Base-by-base conservation (phyloP, 495 filamentous ascomycete species). In the Podospora appendiculata region DNA sequence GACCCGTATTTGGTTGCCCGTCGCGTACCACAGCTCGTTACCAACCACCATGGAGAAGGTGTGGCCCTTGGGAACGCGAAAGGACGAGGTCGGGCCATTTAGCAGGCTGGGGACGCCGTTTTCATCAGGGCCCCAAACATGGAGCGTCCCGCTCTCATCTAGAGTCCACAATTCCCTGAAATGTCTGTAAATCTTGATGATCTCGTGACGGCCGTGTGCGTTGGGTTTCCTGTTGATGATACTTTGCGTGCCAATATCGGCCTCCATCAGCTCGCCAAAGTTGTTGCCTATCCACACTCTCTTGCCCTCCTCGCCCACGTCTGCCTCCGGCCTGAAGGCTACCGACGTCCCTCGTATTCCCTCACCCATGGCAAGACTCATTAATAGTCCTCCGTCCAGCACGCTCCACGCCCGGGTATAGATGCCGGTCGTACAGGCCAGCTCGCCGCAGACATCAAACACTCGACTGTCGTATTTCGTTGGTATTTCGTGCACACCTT, bases 151-250 rank as follows among this genome's bases (percentile, higher is more conserved):
- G 56, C 87, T 83, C 52, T 95, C 90, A 68, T 97, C 94, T 12
- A 97, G 59, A 2, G 90, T 90, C 93, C 93, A 98, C 73, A 98
- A 83, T 56, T 95, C 86, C 58, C 89, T 88, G 53, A 81, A 84
- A 68, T 91, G 84, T 46, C 92, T 83, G 54, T 86, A 81, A 16
- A 98, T 96, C 63, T 85, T 90, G 52, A 91, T 81, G 51, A 98
- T 80, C 59, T 95, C 89, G 45, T 85, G 76, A 34, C 90, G 83
- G 1, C 82, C 82, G 54, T 96, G 93, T 14, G 89, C 87, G 59
- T 73, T 81, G 9, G 78, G 66, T 54, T 84, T 86, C 6, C 75
- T 83, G 43, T 76, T 70, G 8, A 85, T 71, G 38, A 95, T 74
- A 25, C 76, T 80, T 54, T 89, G 84, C 5, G 79, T 78, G 3